phyloP scores from a whole-genome alignment of 2,329 filamentous ascomycete genomes.

The Curvularia verruculosa region DNA sequence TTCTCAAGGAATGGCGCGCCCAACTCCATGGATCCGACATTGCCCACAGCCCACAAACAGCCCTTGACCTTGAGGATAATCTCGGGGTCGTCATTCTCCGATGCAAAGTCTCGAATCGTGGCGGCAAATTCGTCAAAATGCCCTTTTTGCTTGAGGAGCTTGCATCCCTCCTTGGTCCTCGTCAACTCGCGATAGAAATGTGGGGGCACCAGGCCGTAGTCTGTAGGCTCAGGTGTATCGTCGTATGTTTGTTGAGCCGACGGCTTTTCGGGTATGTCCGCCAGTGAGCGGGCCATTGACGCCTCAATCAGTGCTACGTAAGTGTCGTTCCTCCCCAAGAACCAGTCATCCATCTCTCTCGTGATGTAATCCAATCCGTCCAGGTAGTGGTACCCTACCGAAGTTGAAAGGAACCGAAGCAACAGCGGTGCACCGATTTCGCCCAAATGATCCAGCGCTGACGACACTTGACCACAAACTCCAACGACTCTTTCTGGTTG shows the following conservation, averaged over 20 bases:
- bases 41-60: conserved; percentile 95
- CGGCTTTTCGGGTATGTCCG: conserved; percentile 63
- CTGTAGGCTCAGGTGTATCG: conserved; percentile 55
- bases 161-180: conserved; percentile 89
- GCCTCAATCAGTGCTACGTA: conserved; percentile 95
- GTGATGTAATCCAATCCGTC: conserved; percentile 98
- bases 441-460: conserved; percentile 90
- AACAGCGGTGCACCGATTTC: conserved; percentile 95
- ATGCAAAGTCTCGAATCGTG: conserved; percentile 85
- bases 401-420: conserved; percentile 90
- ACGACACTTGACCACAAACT: conserved; percentile 95
- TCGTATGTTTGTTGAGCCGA: conserved; percentile 54
- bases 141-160: conserved; percentile 85
- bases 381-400: conserved; percentile 95
- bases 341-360: conserved; percentile 99
- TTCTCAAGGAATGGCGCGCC: conserved; percentile 93
- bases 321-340: conserved; percentile 92
- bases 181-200: conserved; percentile 98
- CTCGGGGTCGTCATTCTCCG: conserved; percentile 84
- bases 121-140: conserved; percentile 93
- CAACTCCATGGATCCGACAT: conserved; percentile 97
- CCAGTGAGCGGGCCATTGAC: conserved; percentile 85
- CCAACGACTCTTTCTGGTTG: conserved; percentile 86
- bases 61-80: conserved; percentile 92
- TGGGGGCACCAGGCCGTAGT: conserved; percentile 75